A percentile compares a stretch with the other conserved stretches of the same genome.
Conservation (phyloP, 805 yeast genomes). For the Saturnispora mendoncae region DNA sequence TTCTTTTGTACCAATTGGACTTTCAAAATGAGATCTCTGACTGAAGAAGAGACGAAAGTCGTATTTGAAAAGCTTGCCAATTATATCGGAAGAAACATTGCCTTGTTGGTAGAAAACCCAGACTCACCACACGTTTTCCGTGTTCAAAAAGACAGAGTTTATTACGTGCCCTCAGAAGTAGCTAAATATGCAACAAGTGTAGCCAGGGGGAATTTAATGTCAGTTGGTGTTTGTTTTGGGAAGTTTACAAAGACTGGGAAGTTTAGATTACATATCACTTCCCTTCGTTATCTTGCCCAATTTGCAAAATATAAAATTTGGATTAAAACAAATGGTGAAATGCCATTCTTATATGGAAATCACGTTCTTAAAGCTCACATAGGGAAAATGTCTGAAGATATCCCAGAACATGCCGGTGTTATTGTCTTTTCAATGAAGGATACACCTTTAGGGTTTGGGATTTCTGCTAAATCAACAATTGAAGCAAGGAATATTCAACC, state of each 20-base stretch:
- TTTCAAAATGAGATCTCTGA: constrained; percentile 72
- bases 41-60: constrained; percentile 94
- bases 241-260: constrained; percentile 97
- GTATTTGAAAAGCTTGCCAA: constrained; percentile 94
- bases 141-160: constrained; percentile 92
- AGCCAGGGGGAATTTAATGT: constrained; percentile 83
- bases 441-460: constrained; percentile 91
- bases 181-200: constrained; percentile 87
- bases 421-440: constrained; percentile 87
- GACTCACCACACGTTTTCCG: constrained; percentile 91
- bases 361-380: constrained; percentile 94
- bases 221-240: constrained; percentile 88
- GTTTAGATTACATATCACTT: constrained; percentile 90
- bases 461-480: constrained; percentile 81
- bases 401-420: constrained; percentile 97
- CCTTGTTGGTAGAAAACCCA: constrained; percentile 74
- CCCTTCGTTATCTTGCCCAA: constrained; percentile 72
- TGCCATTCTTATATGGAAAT: constrained; percentile 96
- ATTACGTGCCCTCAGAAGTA: constrained; percentile 75
- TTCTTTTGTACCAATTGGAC: background rate
- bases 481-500: constrained; percentile 88
- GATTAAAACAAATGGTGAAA: constrained; percentile 96
- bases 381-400: constrained; percentile 94
- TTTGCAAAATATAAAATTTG: constrained; percentile 90
- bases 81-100: constrained; percentile 92